phyloP scores from a whole-genome alignment of 441 rosid species.

The Theobroma grandiflorum region DNA sequence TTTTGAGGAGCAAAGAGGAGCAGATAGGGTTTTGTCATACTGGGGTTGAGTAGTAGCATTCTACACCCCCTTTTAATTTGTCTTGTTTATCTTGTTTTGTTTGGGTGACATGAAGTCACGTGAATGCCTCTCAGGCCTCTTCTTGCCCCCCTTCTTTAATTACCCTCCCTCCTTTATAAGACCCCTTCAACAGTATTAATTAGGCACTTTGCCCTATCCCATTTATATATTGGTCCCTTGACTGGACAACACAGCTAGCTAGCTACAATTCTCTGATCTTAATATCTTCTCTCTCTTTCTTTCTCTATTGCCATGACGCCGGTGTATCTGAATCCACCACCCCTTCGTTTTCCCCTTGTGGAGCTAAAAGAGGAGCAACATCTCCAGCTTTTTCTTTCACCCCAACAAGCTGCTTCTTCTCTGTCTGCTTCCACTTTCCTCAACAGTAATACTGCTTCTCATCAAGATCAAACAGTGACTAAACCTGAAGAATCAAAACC shows the following conservation, averaged over 20 bases:
- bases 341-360: slow-evolving; percentile 36
- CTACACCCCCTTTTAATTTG: slow-evolving; percentile 52
- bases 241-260: background rate
- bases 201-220: slow-evolving; percentile 3
- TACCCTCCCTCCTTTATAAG: slow-evolving; percentile 5
- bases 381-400: slow-evolving; percentile 40
- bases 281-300: background rate
- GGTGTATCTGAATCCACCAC: slow-evolving; percentile 36
- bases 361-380: slow-evolving; percentile 39
- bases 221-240: background rate
- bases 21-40: slow-evolving; percentile 45
- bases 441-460: background rate
- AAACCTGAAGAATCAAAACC: slow-evolving; percentile 22
- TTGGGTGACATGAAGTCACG: slow-evolving; percentile 60
- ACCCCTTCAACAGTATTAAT: slow-evolving; percentile 7
- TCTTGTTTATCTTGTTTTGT: slow-evolving; percentile 47
- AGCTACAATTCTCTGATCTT: background rate
- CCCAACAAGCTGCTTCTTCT: slow-evolving; percentile 35
- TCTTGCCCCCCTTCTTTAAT: background rate
- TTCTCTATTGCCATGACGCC: slow-evolving; percentile 37
- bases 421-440: slow-evolving; percentile 30
- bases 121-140: slow-evolving; percentile 53
- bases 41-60: slow-evolving; percentile 47
- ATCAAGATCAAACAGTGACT: slow-evolving; percentile 31
- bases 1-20: background rate